Evolutionary conservation across 1,284 basidiomycete species (phyloP), one percentile per base, ranked within the genome.

Genomic region (Tetrapyrgos nigripes): DNA sequence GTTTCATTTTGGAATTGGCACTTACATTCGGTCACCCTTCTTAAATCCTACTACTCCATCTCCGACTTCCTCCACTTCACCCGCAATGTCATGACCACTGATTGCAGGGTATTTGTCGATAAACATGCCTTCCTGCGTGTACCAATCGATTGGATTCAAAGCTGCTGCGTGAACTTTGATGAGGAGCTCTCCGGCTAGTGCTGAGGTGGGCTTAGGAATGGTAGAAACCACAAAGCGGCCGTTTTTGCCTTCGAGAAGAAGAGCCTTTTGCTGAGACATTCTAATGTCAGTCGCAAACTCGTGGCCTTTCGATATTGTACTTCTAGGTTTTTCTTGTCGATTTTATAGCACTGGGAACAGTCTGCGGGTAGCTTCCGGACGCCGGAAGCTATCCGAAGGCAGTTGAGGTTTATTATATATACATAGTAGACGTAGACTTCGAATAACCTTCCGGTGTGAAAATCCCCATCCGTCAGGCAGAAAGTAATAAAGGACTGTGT

Each of bases 81-180:
- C 84, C 6, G 75, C 71, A 57, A 76, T 73, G 60, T 85, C 84
- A 14, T 70, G 69, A 21, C 83, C 83, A 31, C 82, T 59, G 27
- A 77, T 62, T 9, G 73, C 68, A 5, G 75, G 78, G 57, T 66
- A 79, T 0, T 65, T 23, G 26, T 56, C 29, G n/a, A 40, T 27
- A 33, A 50, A 33, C 27, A 56, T 23, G 10, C 31, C 55, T 26
- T 26, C 19, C 19, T 57, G 55, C 11, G 52, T 52, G 21, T 51
- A 44, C 49, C 50, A 57, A 28, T 57, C 55, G 14, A 52, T 44
- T 19, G 55, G 55, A 37, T 57, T 57, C 9, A 57, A 21, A 11
- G 19, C 53, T n/a, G n/a, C 45, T 13, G 53, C 53, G 3, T 76
- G 61, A 23, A 57, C 43, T 23, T 57, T 57, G 9, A 57, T 24